Percentiles rank a stretch among this genome's conserved stretches.
These are phyloP conservation scores for Sarocladiaceae sp. DNA, from an alignment of 2,329 filamentous ascomycete species.

Conservation along the genomic window DNA sequence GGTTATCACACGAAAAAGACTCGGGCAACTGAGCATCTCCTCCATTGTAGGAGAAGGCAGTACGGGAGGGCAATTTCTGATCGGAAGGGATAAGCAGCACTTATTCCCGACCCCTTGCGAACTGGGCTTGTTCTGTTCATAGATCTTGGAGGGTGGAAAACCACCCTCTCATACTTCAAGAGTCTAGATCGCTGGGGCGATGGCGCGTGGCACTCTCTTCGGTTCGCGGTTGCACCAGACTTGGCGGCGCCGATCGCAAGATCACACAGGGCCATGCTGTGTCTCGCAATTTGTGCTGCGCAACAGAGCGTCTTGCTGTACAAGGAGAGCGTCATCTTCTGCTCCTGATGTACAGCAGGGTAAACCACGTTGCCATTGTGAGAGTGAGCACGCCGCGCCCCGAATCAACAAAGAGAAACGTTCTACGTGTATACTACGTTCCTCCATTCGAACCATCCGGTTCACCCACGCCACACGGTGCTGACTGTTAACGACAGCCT, in stretches of 20 bases:
- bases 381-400: conserved; percentile 6
- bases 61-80: conserved; percentile 17
- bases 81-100: conserved; percentile 13
- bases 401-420: conserved; percentile 4
- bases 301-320: too few relatives aligned
- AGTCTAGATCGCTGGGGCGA: conserved; percentile 20
- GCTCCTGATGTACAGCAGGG: not conserved
- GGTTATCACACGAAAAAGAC: conserved; percentile 17
- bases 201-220: conserved; percentile 2
- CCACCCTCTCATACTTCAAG: conserved; percentile 36
- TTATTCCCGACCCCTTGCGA: conserved; percentile 2
- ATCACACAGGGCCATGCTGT: too few relatives aligned
- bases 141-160: conserved; percentile 41
- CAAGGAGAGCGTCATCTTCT: too few relatives aligned
- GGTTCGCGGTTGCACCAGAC: too few relatives aligned
- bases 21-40: conserved; percentile 26
- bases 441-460: not conserved
- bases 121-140: conserved; percentile 25
- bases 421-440: not conserved
- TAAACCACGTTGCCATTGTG: too few relatives aligned
- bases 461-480: too few relatives aligned
- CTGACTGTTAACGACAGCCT: not conserved
- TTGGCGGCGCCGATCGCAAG: too few relatives aligned
- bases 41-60: conserved; percentile 27
- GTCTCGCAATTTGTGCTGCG: too few relatives aligned